A percentile compares a stretch with the other conserved stretches of the same genome.
These are phyloP conservation scores for Ophiocordyceps robertsii DNA, from an alignment of 2,329 filamentous ascomycete species.

Conservation along the genomic window DNA sequence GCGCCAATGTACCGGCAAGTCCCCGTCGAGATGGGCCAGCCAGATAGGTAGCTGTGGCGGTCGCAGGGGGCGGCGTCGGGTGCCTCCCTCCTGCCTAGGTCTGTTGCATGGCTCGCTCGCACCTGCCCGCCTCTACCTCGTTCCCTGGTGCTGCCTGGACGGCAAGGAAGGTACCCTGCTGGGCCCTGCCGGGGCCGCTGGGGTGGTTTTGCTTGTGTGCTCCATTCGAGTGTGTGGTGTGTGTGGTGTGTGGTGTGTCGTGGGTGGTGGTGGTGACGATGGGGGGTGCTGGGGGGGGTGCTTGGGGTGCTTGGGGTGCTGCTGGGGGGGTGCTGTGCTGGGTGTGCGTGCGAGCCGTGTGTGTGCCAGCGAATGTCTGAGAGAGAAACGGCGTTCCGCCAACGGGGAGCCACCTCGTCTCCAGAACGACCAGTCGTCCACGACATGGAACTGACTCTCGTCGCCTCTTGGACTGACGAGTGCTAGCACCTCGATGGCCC, in stretches of 20 bases:
- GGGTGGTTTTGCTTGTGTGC: neutral
- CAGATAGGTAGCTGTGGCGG: no score
- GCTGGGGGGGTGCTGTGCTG: neutral
- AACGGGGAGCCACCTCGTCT: constrained; percentile 11
- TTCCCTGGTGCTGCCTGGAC: neutral
- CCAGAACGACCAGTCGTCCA: constrained; percentile 12
- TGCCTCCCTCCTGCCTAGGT: no score
- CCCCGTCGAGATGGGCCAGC: no score
- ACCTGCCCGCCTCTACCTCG: neutral
- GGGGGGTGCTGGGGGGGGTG: neutral
- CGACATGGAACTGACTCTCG: constrained; percentile 10
- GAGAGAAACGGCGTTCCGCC: constrained; percentile 13
- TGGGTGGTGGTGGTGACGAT: neutral
- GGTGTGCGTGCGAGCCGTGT: neutral
- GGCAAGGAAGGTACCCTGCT: neutral
- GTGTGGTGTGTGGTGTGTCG: neutral
- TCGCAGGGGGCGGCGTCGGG: no score
- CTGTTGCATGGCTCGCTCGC: no score
- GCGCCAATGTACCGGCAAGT: no score
- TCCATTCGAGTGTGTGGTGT: neutral
- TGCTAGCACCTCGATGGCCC: neutral
- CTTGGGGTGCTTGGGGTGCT: no score
- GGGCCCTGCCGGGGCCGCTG: no score
- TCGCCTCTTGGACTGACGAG: neutral
- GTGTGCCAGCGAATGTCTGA: constrained; percentile 7